Conservation (phyloP, 2,329 filamentous ascomycete species). For the Metarhizium robertsii region DNA sequence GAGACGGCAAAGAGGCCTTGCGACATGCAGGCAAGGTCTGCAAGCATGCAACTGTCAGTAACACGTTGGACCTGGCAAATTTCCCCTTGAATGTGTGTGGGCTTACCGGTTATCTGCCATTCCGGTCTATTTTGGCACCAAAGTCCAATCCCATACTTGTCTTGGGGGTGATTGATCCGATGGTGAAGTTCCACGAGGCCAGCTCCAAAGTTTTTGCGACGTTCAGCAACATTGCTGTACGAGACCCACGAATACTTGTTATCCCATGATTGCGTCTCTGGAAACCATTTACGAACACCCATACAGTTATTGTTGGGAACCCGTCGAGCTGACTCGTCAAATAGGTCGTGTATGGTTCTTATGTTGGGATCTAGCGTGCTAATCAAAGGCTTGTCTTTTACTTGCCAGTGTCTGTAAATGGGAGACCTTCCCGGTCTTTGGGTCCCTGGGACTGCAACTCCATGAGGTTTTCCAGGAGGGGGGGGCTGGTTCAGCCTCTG, state of each 20-base stretch:
- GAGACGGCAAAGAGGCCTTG: constrained; percentile 85
- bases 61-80: not conserved
- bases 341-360: constrained; percentile 69
- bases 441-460: constrained; percentile 65
- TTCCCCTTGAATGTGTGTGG: not conserved
- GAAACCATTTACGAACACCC: constrained; percentile 72
- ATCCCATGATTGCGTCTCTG: constrained; percentile 59
- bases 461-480: constrained; percentile 67
- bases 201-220: constrained; percentile 75
- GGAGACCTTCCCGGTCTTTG: constrained; percentile 61
- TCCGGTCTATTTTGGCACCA: constrained; percentile 81
- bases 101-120: constrained; percentile 69
- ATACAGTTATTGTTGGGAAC: constrained; percentile 63
- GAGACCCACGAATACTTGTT: constrained; percentile 74
- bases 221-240: constrained; percentile 67
- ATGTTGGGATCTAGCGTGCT: constrained; percentile 61
- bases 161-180: constrained; percentile 48
- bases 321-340: constrained; percentile 57
- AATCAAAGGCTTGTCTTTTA: constrained; percentile 60
- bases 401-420: constrained; percentile 77
- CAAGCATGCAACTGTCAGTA: not conserved
- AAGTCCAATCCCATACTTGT: constrained; percentile 64
- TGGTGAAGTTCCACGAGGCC: constrained; percentile 77
- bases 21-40: constrained; percentile 78
- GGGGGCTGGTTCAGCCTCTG: constrained; percentile 53